Evolutionary conservation across 2,329 filamentous ascomycete genomes (phyloP).

Genomic region (Trichoderma sp.): DNA sequence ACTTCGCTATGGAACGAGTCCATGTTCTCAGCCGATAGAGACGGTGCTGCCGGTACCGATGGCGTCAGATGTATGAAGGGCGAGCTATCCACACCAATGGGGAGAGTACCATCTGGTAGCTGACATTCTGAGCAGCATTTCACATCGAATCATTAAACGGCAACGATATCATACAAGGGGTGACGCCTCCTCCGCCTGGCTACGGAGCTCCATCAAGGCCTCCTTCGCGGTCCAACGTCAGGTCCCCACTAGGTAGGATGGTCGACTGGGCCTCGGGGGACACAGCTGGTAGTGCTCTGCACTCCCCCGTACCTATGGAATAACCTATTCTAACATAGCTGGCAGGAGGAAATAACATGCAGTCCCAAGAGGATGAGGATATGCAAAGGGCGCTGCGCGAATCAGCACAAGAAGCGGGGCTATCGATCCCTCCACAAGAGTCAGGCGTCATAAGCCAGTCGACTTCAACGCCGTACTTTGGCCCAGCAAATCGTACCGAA

Average conservation of each 20-base stretch:
- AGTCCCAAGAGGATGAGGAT: slow-evolving; percentile 53
- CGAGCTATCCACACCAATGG: background rate
- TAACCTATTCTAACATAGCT: slow-evolving; percentile 27
- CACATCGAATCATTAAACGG: slow-evolving; percentile 54
- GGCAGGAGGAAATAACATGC: slow-evolving; percentile 38
- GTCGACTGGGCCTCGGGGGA: slow-evolving; percentile 47
- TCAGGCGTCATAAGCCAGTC: slow-evolving; percentile 46
- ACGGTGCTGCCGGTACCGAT: slow-evolving; percentile 45
- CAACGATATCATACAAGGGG: slow-evolving; percentile 42
- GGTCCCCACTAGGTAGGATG: slow-evolving; percentile 55
- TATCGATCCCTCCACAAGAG: slow-evolving; percentile 46
- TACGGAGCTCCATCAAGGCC: slow-evolving; percentile 57
- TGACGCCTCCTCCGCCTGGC: slow-evolving; percentile 41
- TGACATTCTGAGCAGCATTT: slow-evolving; percentile 45
- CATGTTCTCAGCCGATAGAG: slow-evolving; percentile 52
- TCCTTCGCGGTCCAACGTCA: slow-evolving; percentile 58
- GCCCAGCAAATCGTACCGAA: slow-evolving; percentile 55
- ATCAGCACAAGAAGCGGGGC: slow-evolving; percentile 53
- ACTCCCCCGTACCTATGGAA: slow-evolving; percentile 17
- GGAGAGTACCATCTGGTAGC: slow-evolving; percentile 10
- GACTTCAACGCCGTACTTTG: slow-evolving; percentile 49
- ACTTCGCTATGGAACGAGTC: slow-evolving; percentile 52
- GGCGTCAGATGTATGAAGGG: slow-evolving; percentile 45
- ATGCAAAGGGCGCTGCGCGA: slow-evolving; percentile 55
- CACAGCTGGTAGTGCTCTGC: slow-evolving; percentile 39